These are phyloP conservation scores for Syncephalastrum contaminatum DNA, from an alignment of 371 early-diverging fungal species.

Conservation along the genomic window DNA sequence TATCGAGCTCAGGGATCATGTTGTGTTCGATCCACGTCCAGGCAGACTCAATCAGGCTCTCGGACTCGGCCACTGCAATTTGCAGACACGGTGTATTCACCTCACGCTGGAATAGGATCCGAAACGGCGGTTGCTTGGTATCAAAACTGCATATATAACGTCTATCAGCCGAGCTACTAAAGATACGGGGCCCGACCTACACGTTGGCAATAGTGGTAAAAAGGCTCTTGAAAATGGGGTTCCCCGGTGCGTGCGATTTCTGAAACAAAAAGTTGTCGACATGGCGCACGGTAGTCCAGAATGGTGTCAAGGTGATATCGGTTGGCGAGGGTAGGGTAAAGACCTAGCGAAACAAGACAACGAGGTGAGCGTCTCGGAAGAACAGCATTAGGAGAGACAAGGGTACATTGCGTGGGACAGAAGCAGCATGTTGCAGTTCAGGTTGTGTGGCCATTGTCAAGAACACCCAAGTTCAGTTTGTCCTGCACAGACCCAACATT, in stretches of 20 bases:
- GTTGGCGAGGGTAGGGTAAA: constrained; percentile 41
- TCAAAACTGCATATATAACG: constrained; percentile 58
- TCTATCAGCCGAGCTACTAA: background rate
- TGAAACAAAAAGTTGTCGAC: constrained; percentile 70
- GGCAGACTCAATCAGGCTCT: constrained; percentile 76
- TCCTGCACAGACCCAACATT: too few species aligned
- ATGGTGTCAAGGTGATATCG: constrained; percentile 36
- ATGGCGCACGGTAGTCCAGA: constrained; percentile 62
- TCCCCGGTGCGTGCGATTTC: constrained; percentile 60
- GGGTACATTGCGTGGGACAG: constrained; percentile 17
- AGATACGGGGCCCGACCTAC: constrained; percentile 27
- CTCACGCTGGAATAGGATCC: constrained; percentile 80
- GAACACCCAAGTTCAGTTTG: too few species aligned
- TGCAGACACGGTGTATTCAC: constrained; percentile 44
- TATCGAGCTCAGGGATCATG: constrained; percentile 68
- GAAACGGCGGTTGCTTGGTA: constrained; percentile 90
- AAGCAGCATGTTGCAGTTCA: constrained; percentile 14
- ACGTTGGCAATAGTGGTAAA: constrained; percentile 79
- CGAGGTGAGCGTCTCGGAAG: too few species aligned
- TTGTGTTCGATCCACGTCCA: constrained; percentile 93
- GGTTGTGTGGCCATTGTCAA: constrained; percentile 3
- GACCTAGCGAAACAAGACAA: constrained; percentile 13
- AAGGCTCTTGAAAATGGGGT: constrained; percentile 52
- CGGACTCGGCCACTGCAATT: constrained; percentile 77
- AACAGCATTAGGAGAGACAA: too few species aligned